Base-by-base conservation (phyloP, 2,329 filamentous ascomycete genomes). In the Zasmidium cellare region DNA sequence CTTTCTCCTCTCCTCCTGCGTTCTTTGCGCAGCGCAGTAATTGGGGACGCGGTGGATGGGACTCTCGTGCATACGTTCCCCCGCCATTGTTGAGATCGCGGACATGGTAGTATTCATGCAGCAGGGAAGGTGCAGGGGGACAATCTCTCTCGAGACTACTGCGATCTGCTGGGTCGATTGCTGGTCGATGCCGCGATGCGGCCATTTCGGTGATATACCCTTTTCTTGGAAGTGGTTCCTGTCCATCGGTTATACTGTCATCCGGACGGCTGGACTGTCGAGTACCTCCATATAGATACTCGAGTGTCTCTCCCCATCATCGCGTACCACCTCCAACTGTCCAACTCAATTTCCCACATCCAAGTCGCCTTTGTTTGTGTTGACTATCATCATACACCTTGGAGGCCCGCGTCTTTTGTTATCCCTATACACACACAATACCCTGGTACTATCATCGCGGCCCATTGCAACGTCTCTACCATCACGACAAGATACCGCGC, bases 221-320 rank as follows among this genome's bases (percentile, higher is more conserved):
- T 46, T 11, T 52, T 48, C 55, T 45, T 46, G 52, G 44, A 51
- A n/a, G 9, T 51, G 51, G 51, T 46, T 57, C 28, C 44, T 9
- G 50, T 38, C 18, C 38, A 41, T 28, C 54, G 55, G 47, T 24
- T 47, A 50, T 18, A 49, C 46, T 31, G 51, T 47, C 46, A 45
- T 46, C 41, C 48, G 53, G 38, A 57, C 55, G 35, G 35, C 35
- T 41, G 57, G 55, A 24, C 59, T 24, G 38, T 53, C 45, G 25
- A 46, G 49, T 57, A 47, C 55, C 57, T 59, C 59, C 59, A 62
- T 64, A 64, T 62, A 64, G 57, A 62, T 62, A 64, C 45, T 45
- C 45, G 19, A 55, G 46, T 54, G 59, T 62, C 11, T 62, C n/a
- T 44, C 55, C 48, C 55, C 53, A 48, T 57, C 61, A 44, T 51